Conservation (phyloP, 2,329 filamentous ascomycete species). For the Colletotrichum lini region DNA sequence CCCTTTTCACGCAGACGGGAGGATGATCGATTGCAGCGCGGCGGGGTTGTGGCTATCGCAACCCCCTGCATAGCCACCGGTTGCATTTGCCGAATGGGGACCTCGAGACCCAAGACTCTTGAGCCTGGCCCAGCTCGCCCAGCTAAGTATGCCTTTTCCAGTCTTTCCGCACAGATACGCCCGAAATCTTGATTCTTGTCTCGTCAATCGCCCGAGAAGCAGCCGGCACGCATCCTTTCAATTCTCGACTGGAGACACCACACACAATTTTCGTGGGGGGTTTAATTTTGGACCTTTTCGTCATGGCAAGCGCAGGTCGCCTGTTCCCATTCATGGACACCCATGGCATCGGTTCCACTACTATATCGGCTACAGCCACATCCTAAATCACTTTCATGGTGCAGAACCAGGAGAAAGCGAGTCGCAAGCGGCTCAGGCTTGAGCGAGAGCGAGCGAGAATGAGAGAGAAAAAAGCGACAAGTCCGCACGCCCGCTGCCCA, state of each 20-base stretch:
- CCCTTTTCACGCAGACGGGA: constrained; percentile 40
- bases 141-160: constrained; percentile 16
- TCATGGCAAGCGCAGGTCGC: constrained; percentile 2
- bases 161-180: not conserved
- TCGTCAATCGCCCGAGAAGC: constrained; percentile 37
- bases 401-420: not conserved
- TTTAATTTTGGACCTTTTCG: constrained; percentile 22
- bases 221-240: constrained; percentile 22
- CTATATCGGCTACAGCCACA: constrained; percentile 39
- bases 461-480: not conserved
- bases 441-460: constrained; percentile 10
- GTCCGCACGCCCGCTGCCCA: constrained; percentile 6
- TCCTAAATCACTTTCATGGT: constrained; percentile 22
- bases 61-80: constrained; percentile 33
- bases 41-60: constrained; percentile 28
- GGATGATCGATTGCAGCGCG: constrained; percentile 35
- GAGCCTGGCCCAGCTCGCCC: not conserved
- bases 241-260: not conserved
- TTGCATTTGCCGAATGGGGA: constrained; percentile 32
- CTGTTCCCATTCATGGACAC: constrained; percentile 24
- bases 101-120: constrained; percentile 4
- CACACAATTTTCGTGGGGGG: not conserved
- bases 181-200: constrained; percentile 28
- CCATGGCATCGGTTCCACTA: constrained; percentile 35
- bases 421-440: constrained; percentile 7